Percentiles rank a stretch among this genome's conserved stretches.
Conservation (phyloP, 495 filamentous ascomycete genomes). For the Arthonia radiata region DNA sequence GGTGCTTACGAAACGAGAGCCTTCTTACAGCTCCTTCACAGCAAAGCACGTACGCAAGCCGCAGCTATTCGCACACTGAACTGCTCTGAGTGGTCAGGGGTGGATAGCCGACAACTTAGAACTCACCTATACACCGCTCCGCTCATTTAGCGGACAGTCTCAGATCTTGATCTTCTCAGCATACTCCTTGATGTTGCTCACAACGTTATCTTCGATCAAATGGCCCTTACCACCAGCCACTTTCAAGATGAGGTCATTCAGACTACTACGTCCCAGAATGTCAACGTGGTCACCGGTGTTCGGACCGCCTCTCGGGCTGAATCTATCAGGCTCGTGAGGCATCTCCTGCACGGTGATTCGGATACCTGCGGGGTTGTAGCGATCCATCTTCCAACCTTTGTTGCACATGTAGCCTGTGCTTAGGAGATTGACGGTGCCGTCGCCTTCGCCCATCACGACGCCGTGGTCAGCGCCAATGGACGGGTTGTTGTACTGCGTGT, state of each 20-base stretch:
- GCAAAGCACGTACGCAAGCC: too few relatives aligned
- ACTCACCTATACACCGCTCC: too few relatives aligned
- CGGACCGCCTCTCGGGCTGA: slow-evolving; percentile 73
- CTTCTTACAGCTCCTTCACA: too few relatives aligned
- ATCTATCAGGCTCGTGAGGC: slow-evolving; percentile 85
- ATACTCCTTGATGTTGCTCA: slow-evolving; percentile 60
- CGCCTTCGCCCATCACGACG: slow-evolving; percentile 78
- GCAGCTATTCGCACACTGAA: too few relatives aligned
- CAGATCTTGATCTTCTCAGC: slow-evolving; percentile 55
- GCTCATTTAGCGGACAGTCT: too few relatives aligned
- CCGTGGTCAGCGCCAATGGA: slow-evolving; percentile 52
- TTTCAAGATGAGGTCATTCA: slow-evolving; percentile 75
- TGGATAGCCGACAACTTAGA: too few relatives aligned
- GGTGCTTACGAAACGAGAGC: too few relatives aligned
- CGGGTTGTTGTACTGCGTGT: slow-evolving; percentile 48
- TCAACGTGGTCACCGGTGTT: slow-evolving; percentile 96
- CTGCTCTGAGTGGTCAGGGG: too few relatives aligned
- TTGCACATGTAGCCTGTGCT: slow-evolving; percentile 91
- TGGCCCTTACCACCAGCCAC: slow-evolving; percentile 77
- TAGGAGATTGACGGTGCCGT: slow-evolving; percentile 78
- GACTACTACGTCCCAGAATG: slow-evolving; percentile 63
- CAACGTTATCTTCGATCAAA: slow-evolving; percentile 47
- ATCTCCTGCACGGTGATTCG: slow-evolving; percentile 77
- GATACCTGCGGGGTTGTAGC: slow-evolving; percentile 70
- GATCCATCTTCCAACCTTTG: slow-evolving; percentile 75